These are phyloP conservation scores for Hibiscus tridactylites DNA, from an alignment of 345 rosid genomes.

Conservation along the genomic window DNA sequence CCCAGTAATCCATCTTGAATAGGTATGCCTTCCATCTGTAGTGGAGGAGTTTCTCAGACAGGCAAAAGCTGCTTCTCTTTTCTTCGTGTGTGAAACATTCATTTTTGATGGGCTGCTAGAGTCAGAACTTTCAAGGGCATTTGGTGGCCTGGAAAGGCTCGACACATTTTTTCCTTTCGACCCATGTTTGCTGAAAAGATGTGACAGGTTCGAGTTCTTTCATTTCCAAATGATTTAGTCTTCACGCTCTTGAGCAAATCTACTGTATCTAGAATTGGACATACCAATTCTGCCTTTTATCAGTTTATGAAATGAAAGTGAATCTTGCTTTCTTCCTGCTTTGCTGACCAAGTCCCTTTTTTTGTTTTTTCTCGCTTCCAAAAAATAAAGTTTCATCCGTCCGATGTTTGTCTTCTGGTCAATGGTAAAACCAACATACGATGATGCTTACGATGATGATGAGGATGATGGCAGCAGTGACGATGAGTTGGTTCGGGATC, in stretches of 20 bases:
- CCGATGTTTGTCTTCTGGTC: slow-evolving; percentile 63
- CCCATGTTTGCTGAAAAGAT: slow-evolving; percentile 58
- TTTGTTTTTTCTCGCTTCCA: neutral
- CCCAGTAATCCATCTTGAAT: slow-evolving; percentile 9
- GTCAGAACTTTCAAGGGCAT: slow-evolving; percentile 55
- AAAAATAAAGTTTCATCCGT: slow-evolving; percentile 37
- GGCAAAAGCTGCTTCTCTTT: slow-evolving; percentile 62
- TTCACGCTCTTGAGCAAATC: neutral
- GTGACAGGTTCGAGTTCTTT: slow-evolving; percentile 48
- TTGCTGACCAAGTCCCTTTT: neutral
- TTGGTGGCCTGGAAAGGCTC: slow-evolving; percentile 76
- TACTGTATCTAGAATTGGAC: too few relatives aligned
- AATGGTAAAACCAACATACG: slow-evolving; percentile 32
- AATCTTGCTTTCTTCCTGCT: neutral
- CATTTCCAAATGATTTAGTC: neutral
- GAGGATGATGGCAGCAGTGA: slow-evolving; percentile 37
- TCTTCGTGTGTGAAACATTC: slow-evolving; percentile 39
- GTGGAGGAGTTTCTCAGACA: slow-evolving; percentile 71
- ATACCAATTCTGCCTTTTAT: too few relatives aligned
- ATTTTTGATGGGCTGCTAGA: slow-evolving; percentile 43
- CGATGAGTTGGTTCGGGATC: slow-evolving; percentile 34
- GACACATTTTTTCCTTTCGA: slow-evolving; percentile 89
- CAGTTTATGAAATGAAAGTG: too few relatives aligned
- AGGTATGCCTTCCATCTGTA: slow-evolving; percentile 84
- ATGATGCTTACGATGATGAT: slow-evolving; percentile 16